Percentiles rank a stretch among this genome's conserved stretches.
Conservation (phyloP, 2,329 filamentous ascomycete species). For the Diaporthe vexans region DNA sequence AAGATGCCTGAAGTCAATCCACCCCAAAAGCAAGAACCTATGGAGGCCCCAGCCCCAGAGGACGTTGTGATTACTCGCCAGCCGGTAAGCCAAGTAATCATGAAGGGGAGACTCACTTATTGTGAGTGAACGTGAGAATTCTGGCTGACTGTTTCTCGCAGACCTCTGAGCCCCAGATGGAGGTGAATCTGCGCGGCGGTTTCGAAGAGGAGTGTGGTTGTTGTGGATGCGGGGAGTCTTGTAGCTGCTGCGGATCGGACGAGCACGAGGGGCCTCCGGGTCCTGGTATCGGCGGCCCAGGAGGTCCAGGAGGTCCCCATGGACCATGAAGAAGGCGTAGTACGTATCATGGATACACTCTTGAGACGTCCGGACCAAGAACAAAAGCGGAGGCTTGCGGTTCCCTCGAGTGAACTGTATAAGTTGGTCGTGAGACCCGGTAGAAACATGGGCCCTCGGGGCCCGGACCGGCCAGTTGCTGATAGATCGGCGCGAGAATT, state of each 20-base stretch:
- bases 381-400: neutral
- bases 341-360: neutral
- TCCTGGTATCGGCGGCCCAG: neutral
- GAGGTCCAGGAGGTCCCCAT: constrained; percentile 6
- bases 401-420: neutral
- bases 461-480: neutral
- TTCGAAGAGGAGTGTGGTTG: constrained; percentile 40
- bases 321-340: neutral
- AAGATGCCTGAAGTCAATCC: constrained; percentile 40
- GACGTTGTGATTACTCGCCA: constrained; percentile 23
- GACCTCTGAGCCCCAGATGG: constrained; percentile 37
- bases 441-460: neutral
- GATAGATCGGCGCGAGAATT: neutral
- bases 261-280: constrained; percentile 1
- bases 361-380: too few relatives aligned
- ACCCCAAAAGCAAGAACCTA: constrained; percentile 37
- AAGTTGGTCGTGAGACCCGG: neutral
- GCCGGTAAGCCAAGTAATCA: constrained; percentile 25
- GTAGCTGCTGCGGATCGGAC: constrained; percentile 28
- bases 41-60: constrained; percentile 30
- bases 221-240: constrained; percentile 33
- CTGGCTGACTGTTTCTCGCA: constrained; percentile 3
- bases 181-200: constrained; percentile 36
- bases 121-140: too few relatives aligned
- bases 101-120: neutral